phyloP scores from a whole-genome alignment of 2,329 filamentous ascomycete species.

The Diplodia intermedia region DNA sequence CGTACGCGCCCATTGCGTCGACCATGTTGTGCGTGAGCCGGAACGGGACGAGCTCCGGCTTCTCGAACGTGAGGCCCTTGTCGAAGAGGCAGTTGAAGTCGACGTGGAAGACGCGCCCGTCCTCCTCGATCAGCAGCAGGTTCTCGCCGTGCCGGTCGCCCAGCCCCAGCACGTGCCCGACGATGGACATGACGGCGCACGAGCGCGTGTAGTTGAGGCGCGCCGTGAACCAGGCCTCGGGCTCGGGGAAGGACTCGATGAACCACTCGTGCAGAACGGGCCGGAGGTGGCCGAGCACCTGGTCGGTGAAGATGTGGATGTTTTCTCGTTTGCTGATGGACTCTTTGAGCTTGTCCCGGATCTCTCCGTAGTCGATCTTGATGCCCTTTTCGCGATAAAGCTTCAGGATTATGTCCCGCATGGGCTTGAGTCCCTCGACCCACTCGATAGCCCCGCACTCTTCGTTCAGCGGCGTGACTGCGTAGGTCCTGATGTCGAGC shows the following conservation, averaged over 20 bases:
- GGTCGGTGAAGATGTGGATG: constrained; percentile 71
- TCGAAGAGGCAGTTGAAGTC: constrained; percentile 99
- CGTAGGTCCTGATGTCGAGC: constrained; percentile 95
- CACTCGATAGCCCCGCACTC: constrained; percentile 98
- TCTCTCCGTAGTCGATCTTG: constrained; percentile 68
- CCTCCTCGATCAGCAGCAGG: constrained; percentile 90
- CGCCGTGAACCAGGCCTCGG: constrained; percentile 88
- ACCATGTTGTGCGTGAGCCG: constrained; percentile 98
- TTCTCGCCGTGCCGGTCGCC: constrained; percentile 98
- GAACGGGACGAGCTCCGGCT: constrained; percentile 94
- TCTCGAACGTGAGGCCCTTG: constrained; percentile 93
- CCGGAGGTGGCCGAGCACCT: constrained; percentile 70
- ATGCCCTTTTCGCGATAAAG: constrained; percentile 80
- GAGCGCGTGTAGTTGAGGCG: constrained; percentile 89
- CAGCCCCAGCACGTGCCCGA: constrained; percentile 89
- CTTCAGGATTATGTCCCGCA: constrained; percentile 86
- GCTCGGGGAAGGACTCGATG: constrained; percentile 90
- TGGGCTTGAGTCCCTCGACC: constrained; percentile 93
- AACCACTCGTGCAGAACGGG: constrained; percentile 94
- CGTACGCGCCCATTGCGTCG: constrained; percentile 93
- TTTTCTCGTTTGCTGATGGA: constrained; percentile 67
- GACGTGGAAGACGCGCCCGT: constrained; percentile 93
- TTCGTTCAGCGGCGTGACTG: constrained; percentile 94
- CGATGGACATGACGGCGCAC: constrained; percentile 99
- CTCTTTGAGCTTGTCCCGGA: constrained; percentile 66